These are phyloP conservation scores for Choricystis sp. DNA, from an alignment of 139 green algal genomes.

Conservation along the genomic window DNA sequence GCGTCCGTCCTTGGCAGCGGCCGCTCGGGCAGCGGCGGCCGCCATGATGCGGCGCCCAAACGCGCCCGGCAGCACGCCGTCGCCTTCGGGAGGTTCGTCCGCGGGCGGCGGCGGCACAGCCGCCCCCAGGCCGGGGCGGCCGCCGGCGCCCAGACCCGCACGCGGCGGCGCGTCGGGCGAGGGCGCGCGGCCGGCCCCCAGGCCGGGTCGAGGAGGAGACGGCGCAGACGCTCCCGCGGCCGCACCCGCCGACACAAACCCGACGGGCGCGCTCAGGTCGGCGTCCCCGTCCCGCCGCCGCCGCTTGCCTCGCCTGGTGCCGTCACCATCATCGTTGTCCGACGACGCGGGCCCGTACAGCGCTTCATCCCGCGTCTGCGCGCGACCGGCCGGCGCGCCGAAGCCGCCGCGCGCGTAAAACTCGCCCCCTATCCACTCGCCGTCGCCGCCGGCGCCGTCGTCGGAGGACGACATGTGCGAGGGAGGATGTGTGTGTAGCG, in stretches of 20 bases:
- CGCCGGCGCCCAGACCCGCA: neutral
- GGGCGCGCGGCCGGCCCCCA: slow-evolving; percentile 1
- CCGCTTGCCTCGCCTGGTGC: slow-evolving; percentile 35
- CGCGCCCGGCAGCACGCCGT: slow-evolving; percentile 46
- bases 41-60: slow-evolving; percentile 51
- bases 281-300: slow-evolving; percentile 66
- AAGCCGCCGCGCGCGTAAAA: no score
- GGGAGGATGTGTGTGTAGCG: no score
- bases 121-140: neutral
- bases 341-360: no score
- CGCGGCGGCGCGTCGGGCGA: neutral
- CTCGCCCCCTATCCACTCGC: slow-evolving; percentile 65
- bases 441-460: slow-evolving; percentile 75
- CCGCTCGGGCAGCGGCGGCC: slow-evolving; percentile 12
- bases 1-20: slow-evolving; percentile 23
- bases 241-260: no score
- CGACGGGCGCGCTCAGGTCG: slow-evolving; percentile 77
- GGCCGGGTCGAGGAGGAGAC: no score
- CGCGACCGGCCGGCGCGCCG: no score
- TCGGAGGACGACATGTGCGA: no score
- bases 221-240: no score
- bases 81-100: slow-evolving; percentile 23
- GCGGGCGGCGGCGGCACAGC: neutral
- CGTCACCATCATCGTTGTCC: no score
- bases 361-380: no score